These are phyloP conservation scores for Ogataea haglerorum DNA, from an alignment of 805 yeast genomes.

Conservation along the genomic window DNA sequence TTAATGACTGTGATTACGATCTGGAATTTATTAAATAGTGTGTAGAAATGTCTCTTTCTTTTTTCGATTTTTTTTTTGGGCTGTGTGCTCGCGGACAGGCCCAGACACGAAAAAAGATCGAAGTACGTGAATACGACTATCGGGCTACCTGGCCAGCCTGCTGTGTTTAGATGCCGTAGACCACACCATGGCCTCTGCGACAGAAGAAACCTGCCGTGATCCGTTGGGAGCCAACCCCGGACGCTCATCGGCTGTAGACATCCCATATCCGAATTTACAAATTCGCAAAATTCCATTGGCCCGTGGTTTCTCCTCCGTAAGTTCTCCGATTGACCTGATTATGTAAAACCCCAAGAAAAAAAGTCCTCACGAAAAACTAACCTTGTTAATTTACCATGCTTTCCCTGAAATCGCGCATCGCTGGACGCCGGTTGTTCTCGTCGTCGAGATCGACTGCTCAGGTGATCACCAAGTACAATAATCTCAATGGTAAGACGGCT, in stretches of 20 bases:
- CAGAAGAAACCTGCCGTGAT: no score
- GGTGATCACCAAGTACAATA: constrained; percentile 38
- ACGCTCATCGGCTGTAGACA: constrained; percentile 2
- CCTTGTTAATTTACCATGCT: constrained; percentile 14
- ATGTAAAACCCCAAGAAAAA: constrained; percentile 10
- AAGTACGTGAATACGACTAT: no score
- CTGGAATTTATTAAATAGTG: neutral
- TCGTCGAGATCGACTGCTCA: constrained; percentile 25
- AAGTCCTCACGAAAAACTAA: constrained; percentile 26
- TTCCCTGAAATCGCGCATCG: constrained; percentile 10
- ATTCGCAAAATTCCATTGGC: constrained; percentile 14
- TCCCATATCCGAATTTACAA: constrained; percentile 12
- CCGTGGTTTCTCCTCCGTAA: constrained; percentile 10
- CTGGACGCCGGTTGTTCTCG: constrained; percentile 30
- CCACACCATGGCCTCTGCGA: no score
- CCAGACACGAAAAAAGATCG: neutral
- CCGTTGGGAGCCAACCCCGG: neutral
- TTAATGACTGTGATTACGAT: neutral
- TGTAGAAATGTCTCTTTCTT: neutral
- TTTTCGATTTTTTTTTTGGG: neutral
- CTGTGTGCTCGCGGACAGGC: neutral
- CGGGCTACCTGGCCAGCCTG: no score
- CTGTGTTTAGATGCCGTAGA: no score
- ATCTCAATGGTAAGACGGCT: constrained; percentile 48
- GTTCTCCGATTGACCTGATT: constrained; percentile 13